Evolutionary conservation across 331 rosid species (phyloP).

Genomic region (Quercus lobata): DNA sequence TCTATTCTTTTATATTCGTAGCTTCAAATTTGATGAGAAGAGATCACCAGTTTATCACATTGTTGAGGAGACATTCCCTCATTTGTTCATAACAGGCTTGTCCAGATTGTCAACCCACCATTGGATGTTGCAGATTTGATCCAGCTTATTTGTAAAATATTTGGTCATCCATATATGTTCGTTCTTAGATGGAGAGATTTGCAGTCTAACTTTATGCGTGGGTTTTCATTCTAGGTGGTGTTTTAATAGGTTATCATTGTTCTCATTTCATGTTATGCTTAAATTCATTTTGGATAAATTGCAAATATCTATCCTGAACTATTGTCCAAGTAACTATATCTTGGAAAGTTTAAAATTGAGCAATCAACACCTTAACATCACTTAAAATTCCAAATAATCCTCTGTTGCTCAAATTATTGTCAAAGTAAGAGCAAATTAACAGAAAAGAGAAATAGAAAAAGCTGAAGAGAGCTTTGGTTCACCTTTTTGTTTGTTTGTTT

Average conservation of each 20-base stretch:
- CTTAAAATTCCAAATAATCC: too few species aligned
- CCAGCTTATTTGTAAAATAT: conserved; percentile 92
- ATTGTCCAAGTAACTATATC: too few species aligned
- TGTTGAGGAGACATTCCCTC: conserved; percentile 76
- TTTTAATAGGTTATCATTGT: background rate
- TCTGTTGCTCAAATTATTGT: too few species aligned
- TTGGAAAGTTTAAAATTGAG: too few species aligned
- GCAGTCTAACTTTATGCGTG: background rate
- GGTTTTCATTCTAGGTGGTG: background rate
- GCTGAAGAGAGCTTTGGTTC: too few species aligned
- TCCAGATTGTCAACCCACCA: conserved; percentile 59
- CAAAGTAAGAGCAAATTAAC: too few species aligned
- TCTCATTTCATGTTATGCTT: background rate
- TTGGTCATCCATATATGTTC: conserved; percentile 93
- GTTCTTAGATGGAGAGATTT: conserved; percentile 16
- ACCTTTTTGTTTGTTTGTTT: too few species aligned
- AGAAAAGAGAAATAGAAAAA: too few species aligned
- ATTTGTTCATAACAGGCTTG: conserved; percentile 58
- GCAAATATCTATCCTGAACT: too few species aligned
- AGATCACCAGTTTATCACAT: conserved; percentile 63
- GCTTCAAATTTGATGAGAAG: conserved; percentile 89
- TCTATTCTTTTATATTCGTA: conserved; percentile 19
- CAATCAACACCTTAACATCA: too few species aligned
- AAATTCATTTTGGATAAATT: background rate
- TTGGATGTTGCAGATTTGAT: conserved; percentile 72